Percentiles rank a stretch among this genome's conserved stretches.
phyloP scores from a whole-genome alignment of 441 rosid genomes.

The Isatis lusitanica region DNA sequence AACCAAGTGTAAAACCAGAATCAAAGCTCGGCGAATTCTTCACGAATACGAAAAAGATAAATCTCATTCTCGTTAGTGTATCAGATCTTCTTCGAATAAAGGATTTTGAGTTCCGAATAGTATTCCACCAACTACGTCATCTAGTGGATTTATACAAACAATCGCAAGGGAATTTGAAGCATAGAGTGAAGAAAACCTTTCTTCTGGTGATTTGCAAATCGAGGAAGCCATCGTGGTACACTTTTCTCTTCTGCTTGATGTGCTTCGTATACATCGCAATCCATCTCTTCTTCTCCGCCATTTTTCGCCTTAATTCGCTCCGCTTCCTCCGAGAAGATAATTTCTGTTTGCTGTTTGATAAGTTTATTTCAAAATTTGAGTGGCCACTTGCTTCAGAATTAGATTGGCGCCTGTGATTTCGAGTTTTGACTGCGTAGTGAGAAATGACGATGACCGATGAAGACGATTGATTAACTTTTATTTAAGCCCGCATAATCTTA shows the following conservation, averaged over 20 bases:
- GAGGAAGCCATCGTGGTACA: constrained; percentile 79
- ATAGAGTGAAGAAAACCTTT: constrained; percentile 48
- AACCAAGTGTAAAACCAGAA: too few relatives aligned
- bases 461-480: too few relatives aligned
- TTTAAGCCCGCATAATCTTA: too few relatives aligned
- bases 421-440: too few relatives aligned
- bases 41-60: too few relatives aligned
- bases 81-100: background rate
- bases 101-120: background rate
- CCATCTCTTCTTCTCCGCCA: constrained; percentile 64
- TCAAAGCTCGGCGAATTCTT: too few relatives aligned
- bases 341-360: background rate
- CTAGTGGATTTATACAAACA: background rate
- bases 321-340: background rate
- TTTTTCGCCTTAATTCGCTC: constrained; percentile 22
- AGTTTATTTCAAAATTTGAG: background rate
- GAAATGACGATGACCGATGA: too few relatives aligned
- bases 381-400: background rate
- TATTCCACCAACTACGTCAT: background rate
- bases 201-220: constrained; percentile 47
- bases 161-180: background rate
- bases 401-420: background rate
- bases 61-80: background rate
- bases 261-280: constrained; percentile 80
- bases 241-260: constrained; percentile 77